Evolutionary conservation across 148 eudicot genomes (phyloP).

Genomic region (Chenopodium album): DNA sequence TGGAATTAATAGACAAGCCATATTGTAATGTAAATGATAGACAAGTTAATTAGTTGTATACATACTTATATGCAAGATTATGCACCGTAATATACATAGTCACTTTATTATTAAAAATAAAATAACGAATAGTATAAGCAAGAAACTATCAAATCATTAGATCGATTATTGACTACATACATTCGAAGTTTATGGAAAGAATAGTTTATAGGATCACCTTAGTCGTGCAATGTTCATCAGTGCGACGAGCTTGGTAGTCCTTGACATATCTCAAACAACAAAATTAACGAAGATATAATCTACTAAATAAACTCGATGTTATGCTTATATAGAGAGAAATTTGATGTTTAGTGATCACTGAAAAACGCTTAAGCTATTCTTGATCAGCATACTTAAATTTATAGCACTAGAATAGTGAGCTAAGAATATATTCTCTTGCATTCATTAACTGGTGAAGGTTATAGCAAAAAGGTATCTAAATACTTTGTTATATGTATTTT

Average conservation of each 20-base stretch:
- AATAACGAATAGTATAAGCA: too few species aligned
- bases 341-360: background rate
- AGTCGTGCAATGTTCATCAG: background rate
- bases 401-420: background rate
- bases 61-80: too few species aligned
- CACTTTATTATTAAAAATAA: too few species aligned
- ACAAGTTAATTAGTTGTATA: too few species aligned
- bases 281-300: background rate
- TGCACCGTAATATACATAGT: too few species aligned
- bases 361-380: background rate
- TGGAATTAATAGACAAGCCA: too few species aligned
- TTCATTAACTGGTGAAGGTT: background rate
- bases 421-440: conserved; percentile 7
- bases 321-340: background rate
- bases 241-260: conserved; percentile 1
- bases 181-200: background rate
- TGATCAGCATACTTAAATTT: background rate
- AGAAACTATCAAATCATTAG: too few species aligned
- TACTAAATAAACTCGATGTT: background rate
- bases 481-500: background rate
- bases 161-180: too few species aligned
- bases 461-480: background rate
- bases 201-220: background rate
- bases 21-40: too few species aligned
- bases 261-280: background rate